Conservation (phyloP, 2,329 filamentous ascomycete genomes). For the Penicillium sclerotigenum region DNA sequence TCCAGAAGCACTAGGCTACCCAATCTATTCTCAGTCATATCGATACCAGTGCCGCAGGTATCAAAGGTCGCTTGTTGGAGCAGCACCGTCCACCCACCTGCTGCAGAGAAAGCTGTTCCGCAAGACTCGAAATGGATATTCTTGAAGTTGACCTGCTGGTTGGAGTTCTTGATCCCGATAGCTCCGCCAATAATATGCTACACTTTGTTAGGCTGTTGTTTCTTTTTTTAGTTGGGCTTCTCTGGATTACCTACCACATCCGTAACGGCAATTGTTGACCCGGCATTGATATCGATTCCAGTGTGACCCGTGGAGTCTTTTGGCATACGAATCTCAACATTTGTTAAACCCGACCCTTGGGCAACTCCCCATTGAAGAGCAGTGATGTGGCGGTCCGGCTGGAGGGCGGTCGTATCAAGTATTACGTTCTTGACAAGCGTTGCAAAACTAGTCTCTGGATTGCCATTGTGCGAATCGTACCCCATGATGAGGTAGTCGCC, state of each 20-base stretch:
- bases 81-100: constrained; percentile 29
- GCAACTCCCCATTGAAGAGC: constrained; percentile 37
- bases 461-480: constrained; percentile 22
- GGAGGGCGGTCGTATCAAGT: constrained; percentile 30
- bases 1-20: constrained; percentile 32
- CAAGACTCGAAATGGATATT: constrained; percentile 59
- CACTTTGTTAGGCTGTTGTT: constrained; percentile 3
- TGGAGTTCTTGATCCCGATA: constrained; percentile 29
- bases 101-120: constrained; percentile 48
- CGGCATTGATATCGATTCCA: constrained; percentile 27
- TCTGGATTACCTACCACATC: constrained; percentile 22
- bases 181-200: constrained; percentile 28
- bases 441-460: constrained; percentile 32
- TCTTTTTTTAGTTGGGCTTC: neutral
- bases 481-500: constrained; percentile 31
- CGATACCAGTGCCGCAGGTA: constrained; percentile 27
- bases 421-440: constrained; percentile 34
- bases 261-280: constrained; percentile 27
- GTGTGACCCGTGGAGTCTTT: constrained; percentile 25
- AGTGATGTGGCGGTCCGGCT: constrained; percentile 17
- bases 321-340: constrained; percentile 35
- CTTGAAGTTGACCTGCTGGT: constrained; percentile 44
- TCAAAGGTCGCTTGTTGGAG: constrained; percentile 29
- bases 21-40: constrained; percentile 27
- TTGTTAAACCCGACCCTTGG: constrained; percentile 34